A percentile compares a stretch with the other conserved stretches of the same genome.
Conservation (phyloP, 305 asterid genomes). For the Nicotiana rustica region DNA sequence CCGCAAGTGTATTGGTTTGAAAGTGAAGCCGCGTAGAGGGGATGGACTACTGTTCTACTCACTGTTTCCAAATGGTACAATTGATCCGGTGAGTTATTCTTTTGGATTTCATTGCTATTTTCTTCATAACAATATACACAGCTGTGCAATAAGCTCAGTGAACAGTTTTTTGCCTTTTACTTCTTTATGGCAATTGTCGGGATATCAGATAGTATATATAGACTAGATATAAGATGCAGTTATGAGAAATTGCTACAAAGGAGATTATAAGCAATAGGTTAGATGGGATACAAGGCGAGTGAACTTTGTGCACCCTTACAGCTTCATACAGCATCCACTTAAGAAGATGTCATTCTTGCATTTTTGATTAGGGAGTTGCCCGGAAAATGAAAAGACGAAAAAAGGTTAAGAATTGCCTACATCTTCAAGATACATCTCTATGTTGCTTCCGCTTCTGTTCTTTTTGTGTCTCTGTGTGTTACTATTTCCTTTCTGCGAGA, state of each 20-base stretch:
- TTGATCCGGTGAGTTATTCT: slow-evolving; percentile 73
- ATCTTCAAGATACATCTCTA: neutral
- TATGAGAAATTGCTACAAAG: neutral
- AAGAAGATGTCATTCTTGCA: slow-evolving; percentile 15
- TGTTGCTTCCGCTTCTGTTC: neutral
- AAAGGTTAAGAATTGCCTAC: neutral
- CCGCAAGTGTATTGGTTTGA: slow-evolving; percentile 74
- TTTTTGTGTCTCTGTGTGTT: neutral
- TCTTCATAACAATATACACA: neutral
- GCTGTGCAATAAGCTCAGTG: neutral
- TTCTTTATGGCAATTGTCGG: neutral
- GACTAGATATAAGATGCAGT: neutral
- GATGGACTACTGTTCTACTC: slow-evolving; percentile 97
- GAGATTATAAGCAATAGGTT: slow-evolving; percentile 2
- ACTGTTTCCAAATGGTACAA: slow-evolving; percentile 79
- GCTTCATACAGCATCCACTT: neutral
- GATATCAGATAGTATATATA: neutral
- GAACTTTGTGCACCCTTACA: neutral
- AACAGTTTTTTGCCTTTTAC: neutral
- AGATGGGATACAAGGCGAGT: neutral
- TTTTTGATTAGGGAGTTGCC: neutral
- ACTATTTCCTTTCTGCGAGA: neutral
- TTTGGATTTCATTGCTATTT: neutral
- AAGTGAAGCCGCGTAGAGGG: slow-evolving; percentile 89
- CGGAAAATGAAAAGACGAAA: neutral